phyloP scores from a whole-genome alignment of 345 rosid species.

The Populus simonii region DNA sequence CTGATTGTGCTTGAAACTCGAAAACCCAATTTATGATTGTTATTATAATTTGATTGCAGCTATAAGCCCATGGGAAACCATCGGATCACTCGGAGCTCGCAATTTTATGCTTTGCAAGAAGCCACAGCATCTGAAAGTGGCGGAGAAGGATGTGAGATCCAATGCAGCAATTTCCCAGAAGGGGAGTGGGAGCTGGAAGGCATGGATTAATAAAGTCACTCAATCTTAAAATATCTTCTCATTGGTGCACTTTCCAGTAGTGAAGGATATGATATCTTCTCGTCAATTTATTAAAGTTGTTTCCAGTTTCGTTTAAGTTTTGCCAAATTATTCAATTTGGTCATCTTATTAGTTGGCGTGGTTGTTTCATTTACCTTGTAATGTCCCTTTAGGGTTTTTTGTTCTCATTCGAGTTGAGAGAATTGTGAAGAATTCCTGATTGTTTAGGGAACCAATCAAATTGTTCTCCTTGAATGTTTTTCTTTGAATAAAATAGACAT shows the following conservation, averaged over 20 bases:
- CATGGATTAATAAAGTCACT: slow-evolving; percentile 90
- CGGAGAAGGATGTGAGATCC: slow-evolving; percentile 27
- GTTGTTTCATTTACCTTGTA: neutral
- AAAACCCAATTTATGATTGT: neutral
- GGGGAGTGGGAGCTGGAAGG: slow-evolving; percentile 70
- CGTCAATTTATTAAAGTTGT: neutral
- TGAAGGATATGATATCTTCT: neutral
- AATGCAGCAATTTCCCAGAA: slow-evolving; percentile 41
- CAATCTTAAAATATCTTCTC: slow-evolving; percentile 65
- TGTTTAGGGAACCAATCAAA: slow-evolving; percentile 3
- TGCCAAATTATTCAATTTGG: neutral
- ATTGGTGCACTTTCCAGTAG: slow-evolving; percentile 22
- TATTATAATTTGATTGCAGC: slow-evolving; percentile 41
- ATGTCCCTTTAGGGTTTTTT: neutral
- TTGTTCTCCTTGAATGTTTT: neutral
- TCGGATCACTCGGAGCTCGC: slow-evolving; percentile 72
- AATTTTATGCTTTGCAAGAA: slow-evolving; percentile 91
- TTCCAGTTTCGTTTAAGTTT: neutral
- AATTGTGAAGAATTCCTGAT: neutral
- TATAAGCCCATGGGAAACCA: slow-evolving; percentile 67
- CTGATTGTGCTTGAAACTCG: neutral
- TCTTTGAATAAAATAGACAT: neutral
- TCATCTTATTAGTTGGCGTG: neutral
- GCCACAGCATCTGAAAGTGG: slow-evolving; percentile 49
- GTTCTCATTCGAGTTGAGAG: neutral